Evolutionary conservation across 495 filamentous ascomycete genomes (phyloP).

Genomic region (Margaritispora aquatica): DNA sequence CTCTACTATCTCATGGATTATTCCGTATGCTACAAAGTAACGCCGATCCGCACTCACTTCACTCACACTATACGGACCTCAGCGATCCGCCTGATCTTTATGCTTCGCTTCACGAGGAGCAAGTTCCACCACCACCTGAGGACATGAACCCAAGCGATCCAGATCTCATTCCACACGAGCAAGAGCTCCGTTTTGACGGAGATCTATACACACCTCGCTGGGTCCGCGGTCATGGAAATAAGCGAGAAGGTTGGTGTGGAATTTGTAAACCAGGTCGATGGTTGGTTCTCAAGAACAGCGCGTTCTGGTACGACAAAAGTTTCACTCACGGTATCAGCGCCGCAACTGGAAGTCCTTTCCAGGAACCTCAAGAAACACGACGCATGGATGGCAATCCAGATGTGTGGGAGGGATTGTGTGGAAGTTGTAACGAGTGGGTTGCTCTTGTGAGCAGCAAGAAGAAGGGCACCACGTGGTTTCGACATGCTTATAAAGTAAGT

Average conservation of each 20-base stretch:
- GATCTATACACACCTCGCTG: constrained; percentile 74
- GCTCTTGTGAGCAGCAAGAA: constrained; percentile 75
- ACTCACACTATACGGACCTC: constrained; percentile 57
- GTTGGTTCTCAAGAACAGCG: constrained; percentile 77
- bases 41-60: constrained; percentile 53
- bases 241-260: constrained; percentile 79
- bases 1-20: constrained; percentile 55
- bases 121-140: constrained; percentile 59
- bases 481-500: constrained; percentile 75
- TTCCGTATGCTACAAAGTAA: constrained; percentile 66
- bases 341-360: constrained; percentile 65
- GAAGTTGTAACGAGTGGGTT: constrained; percentile 74
- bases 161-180: constrained; percentile 63
- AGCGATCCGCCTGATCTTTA: constrained; percentile 69
- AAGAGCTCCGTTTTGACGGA: constrained; percentile 70
- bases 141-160: constrained; percentile 71
- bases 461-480: constrained; percentile 81
- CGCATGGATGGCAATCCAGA: constrained; percentile 74
- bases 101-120: constrained; percentile 60
- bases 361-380: constrained; percentile 63
- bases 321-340: constrained; percentile 79
- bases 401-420: constrained; percentile 75
- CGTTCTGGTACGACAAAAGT: constrained; percentile 82
- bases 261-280: constrained; percentile 77
- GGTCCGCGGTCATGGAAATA: constrained; percentile 75